These are phyloP conservation scores for Ogataea saltuana DNA, from an alignment of 805 yeast genomes.

Conservation along the genomic window DNA sequence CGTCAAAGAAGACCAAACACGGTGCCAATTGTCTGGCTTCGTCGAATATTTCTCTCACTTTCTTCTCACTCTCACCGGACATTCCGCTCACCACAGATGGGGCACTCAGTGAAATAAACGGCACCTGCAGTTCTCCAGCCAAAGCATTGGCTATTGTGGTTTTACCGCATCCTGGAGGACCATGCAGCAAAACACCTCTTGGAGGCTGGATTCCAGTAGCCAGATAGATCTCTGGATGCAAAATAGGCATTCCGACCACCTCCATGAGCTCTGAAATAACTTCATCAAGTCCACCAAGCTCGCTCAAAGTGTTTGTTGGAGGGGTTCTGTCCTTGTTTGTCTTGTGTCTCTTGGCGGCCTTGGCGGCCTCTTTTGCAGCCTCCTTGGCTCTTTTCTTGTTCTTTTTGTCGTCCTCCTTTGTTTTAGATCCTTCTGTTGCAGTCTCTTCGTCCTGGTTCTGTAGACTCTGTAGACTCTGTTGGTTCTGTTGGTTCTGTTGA, in stretches of 20 bases:
- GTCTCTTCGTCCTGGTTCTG: constrained; percentile 20
- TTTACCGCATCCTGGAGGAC: constrained; percentile 99
- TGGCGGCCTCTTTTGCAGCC: constrained; percentile 33
- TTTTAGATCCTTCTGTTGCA: background rate
- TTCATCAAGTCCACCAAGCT: constrained; percentile 87
- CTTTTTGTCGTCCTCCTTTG: constrained; percentile 20
- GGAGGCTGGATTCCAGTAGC: constrained; percentile 95
- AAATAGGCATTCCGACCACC: constrained; percentile 84
- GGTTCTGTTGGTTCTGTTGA: constrained; percentile 3
- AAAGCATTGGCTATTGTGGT: constrained; percentile 94
- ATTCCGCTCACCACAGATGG: constrained; percentile 97
- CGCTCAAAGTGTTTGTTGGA: constrained; percentile 65
- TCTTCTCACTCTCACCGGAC: constrained; percentile 99
- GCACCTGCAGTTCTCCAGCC: constrained; percentile 93
- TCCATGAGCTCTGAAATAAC: constrained; percentile 88
- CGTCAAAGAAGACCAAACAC: constrained; percentile 90
- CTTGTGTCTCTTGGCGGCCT: constrained; percentile 31
- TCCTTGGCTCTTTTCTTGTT: constrained; percentile 53
- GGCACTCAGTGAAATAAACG: constrained; percentile 87
- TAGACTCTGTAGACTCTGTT: background rate
- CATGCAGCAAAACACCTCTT: constrained; percentile 88
- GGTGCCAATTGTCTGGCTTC: constrained; percentile 92
- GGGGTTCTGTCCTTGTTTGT: constrained; percentile 62
- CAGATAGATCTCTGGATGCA: constrained; percentile 88
- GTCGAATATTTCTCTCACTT: constrained; percentile 86